Evolutionary conservation across 495 filamentous ascomycete genomes (phyloP).

Genomic region (Penicillium pulvis): DNA sequence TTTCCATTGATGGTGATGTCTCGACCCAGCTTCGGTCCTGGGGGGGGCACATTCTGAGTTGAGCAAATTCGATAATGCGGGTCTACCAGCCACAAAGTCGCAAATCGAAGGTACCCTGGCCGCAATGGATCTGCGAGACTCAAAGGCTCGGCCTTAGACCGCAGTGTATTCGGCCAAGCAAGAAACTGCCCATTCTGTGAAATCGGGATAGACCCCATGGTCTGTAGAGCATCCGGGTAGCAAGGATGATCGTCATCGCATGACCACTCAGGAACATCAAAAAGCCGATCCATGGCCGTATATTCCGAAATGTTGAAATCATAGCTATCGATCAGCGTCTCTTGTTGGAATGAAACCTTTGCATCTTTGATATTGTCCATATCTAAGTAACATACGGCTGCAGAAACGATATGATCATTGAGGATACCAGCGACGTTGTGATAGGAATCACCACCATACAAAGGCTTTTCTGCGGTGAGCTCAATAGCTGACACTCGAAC

Average conservation of each 20-base stretch:
- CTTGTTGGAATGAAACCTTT: slow-evolving; percentile 12
- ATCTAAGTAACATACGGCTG: slow-evolving; percentile 12
- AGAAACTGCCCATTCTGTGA: slow-evolving; percentile 14
- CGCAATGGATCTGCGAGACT: slow-evolving; percentile 5
- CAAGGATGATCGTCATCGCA: slow-evolving; percentile 4
- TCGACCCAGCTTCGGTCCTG: slow-evolving; percentile 8
- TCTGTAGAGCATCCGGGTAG: slow-evolving; percentile 10
- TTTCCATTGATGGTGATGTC: slow-evolving; percentile 1
- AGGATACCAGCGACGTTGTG: slow-evolving; percentile 11
- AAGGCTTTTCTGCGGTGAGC: slow-evolving; percentile 13
- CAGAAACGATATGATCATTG: slow-evolving; percentile 17
- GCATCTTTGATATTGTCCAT: slow-evolving; percentile 16
- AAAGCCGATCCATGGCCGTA: slow-evolving; percentile 6
- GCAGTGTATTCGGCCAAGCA: slow-evolving; percentile 14
- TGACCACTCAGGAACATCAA: slow-evolving; percentile 9
- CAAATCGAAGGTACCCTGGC: slow-evolving; percentile 6
- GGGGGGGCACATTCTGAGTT: slow-evolving; percentile 18
- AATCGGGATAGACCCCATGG: slow-evolving; percentile 11
- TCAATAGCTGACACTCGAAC: slow-evolving; percentile 13
- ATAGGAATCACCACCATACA: slow-evolving; percentile 12
- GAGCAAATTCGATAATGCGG: slow-evolving; percentile 22
- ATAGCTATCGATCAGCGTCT: slow-evolving; percentile 7
- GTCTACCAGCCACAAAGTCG: slow-evolving; percentile 10
- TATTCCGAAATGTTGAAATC: slow-evolving; percentile 11
- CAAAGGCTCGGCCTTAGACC: slow-evolving; percentile 9